Conservation (phyloP, 2,329 filamentous ascomycete species). For the Hypocrella siamensis region DNA sequence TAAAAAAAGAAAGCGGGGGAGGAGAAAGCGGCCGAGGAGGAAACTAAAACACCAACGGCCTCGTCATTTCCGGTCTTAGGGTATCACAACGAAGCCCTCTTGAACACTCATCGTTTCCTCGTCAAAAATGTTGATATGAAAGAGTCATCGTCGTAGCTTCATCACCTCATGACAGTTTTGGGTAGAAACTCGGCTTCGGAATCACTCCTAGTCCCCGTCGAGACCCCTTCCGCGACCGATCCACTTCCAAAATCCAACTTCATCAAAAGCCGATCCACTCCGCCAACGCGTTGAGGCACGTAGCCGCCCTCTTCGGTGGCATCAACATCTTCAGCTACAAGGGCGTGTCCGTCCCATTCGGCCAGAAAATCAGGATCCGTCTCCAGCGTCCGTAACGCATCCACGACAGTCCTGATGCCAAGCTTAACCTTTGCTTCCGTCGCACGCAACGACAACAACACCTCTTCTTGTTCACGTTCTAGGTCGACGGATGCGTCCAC, state of each 20-base stretch:
- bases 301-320: conserved; percentile 27
- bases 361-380: conserved; percentile 26
- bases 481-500: conserved; percentile 61
- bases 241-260: conserved; percentile 65
- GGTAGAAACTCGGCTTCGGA: too few species aligned
- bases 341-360: conserved; percentile 22
- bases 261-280: conserved; percentile 76
- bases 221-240: conserved; percentile 19
- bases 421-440: conserved; percentile 49
- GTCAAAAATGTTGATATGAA: too few species aligned
- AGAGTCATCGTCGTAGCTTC: too few species aligned
- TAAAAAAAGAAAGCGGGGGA: too few species aligned
- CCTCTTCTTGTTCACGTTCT: conserved; percentile 53
- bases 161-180: too few species aligned
- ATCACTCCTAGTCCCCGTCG: not conserved
- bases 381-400: conserved; percentile 29
- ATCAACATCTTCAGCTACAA: conserved; percentile 24
- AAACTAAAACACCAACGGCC: too few species aligned
- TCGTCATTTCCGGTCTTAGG: too few species aligned
- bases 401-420: conserved; percentile 54
- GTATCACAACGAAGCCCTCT: too few species aligned
- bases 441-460: conserved; percentile 46
- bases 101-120: too few species aligned
- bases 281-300: conserved; percentile 56
- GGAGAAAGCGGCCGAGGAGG: too few species aligned